Base-by-base conservation (phyloP, 2,329 filamentous ascomycete genomes). In the Catunica adiposa region DNA sequence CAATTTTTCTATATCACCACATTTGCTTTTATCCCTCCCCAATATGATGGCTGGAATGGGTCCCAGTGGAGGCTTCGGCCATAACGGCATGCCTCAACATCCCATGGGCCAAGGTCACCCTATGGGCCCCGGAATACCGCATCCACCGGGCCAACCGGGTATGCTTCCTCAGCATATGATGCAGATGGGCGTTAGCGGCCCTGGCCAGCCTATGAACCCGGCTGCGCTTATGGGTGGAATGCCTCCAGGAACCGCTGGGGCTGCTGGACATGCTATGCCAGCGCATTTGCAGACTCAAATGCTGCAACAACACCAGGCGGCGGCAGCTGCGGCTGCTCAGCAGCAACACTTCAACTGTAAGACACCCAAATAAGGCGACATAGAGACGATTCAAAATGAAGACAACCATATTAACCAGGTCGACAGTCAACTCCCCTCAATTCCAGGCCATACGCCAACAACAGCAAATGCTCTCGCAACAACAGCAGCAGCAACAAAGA, bases 131-230 rank as follows among this genome's bases (percentile, higher is more conserved):
- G 76, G 75, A 55, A 80, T 80, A 76, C 75, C 74, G 63, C 83
- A 84, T 53, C 84, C 83, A 62, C 80, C 79, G 54, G 83, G 78
- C 62, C 82, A 85, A 65, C 75, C 73, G 26, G 75, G 70, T 59
- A 76, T 74, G 40, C 81, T 84, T 67, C 77, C 77, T 62, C 84
- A 84, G 66, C 83, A 86, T 67, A 75, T 82, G 62, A 70, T 78
- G 68, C 83, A 85, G 62, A 84, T 86, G 71, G 81, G 78, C 59
- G 84, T 84, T 26, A 85, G 84, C 57, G 56, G 56, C 14, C 83
- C 84, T 20, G 81, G 80, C 61, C 79, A 77, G 59, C 83, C 86
- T 65, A 82, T 86, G 61, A 86, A 80, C 65, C 82, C 85, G n/a
- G 50, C 56, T 63, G 78, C 80, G 56, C 78, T 89, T 75, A 87